These are phyloP conservation scores for Hordeum pubiflorum DNA, from an alignment of 202 grass and related monocot species.

Conservation along the genomic window DNA sequence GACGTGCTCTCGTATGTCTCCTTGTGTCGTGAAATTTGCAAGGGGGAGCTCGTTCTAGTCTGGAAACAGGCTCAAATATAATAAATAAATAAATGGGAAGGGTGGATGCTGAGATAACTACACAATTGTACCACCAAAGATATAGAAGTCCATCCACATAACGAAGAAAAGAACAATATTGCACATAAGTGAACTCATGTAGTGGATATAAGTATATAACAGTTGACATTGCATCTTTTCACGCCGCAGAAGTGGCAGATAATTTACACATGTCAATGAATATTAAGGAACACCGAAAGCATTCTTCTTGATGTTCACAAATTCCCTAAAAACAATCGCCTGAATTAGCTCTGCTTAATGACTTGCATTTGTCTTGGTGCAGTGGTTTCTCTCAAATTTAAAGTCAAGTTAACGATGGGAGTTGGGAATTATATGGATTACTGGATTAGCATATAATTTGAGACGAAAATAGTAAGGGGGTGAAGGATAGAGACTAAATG, in stretches of 20 bases:
- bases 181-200: neutral
- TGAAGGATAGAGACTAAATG: neutral
- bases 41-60: conserved; percentile 90
- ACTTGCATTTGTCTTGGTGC: neutral
- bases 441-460: neutral
- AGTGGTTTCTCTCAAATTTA: neutral
- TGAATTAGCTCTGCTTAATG: neutral
- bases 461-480: neutral
- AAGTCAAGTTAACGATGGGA: neutral
- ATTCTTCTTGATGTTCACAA: neutral
- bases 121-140: neutral
- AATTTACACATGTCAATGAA: neutral
- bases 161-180: neutral
- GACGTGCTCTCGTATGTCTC: conserved; percentile 73
- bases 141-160: neutral
- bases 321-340: neutral
- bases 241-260: neutral
- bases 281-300: neutral
- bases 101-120: neutral
- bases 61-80: conserved; percentile 28
- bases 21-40: conserved; percentile 64
- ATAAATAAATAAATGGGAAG: neutral
- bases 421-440: neutral
- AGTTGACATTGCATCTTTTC: neutral
- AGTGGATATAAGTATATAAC: neutral